Evolutionary conservation across 2,329 filamentous ascomycete genomes (phyloP), one percentile per base, ranked within the genome.

Genomic region (Juglanconis juglandina): DNA sequence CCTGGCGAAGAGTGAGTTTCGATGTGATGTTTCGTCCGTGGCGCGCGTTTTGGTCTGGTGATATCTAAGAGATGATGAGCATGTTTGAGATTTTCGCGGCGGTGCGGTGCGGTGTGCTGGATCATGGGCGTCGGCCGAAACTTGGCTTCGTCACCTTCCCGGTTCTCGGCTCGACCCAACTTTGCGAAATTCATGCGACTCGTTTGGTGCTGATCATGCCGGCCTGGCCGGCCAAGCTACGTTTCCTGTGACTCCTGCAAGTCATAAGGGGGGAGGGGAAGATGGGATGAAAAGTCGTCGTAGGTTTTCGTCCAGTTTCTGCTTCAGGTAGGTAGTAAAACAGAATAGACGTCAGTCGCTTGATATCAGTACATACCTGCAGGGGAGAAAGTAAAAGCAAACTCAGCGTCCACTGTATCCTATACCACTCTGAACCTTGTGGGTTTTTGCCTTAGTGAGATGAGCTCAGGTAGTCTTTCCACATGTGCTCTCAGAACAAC

Each of bases 21-120:
- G 58, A 56, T 59, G 44, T 51, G 58, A 60, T 56, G 58, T 60
- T 60, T 60, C 58, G 53, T 55, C 56, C 56, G 39, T 57, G 53
- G 53, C 33, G 39, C 58, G 53, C n/a, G 58, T 60, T 60, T 60
- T 47, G 58, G 50, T 60, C 56, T 53, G 51, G 37, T 53, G 35
- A 53, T 50, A 24, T 24, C 24, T 39, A 42, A 13, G 39, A 42
- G 32, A 55, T 48, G 48, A 57, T 49, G 58, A 60, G 58, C 58
- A 60, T 39, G 58, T 60, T 60, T 60, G 58, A 56, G 58, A 55
- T 52, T 57, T 60, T 35, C 58, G 48, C 58, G 17, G 51, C 37
- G 39, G 39, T 42, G 11, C 10, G 10, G n/a, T 10, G 39, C 39
- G 39, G 5, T 13, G 10, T 10, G 39, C 39, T 13, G 10, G 39